Base-by-base conservation (phyloP, 2,329 filamentous ascomycete genomes). In the Diaporthe helianthi region DNA sequence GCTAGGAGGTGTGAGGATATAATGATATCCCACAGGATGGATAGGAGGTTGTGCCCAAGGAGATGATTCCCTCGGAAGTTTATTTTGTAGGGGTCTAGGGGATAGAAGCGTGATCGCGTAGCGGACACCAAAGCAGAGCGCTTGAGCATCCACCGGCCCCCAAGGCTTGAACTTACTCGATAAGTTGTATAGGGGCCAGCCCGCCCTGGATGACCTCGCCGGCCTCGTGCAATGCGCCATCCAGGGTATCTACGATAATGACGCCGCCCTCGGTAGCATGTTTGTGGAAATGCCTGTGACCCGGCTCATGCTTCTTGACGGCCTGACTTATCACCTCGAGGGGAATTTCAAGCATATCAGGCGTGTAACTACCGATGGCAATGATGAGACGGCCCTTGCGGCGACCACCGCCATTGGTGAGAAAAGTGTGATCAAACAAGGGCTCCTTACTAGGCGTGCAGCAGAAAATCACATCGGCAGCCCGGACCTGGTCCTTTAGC, bases 201-300 rank as follows among this genome's bases (percentile, higher is more conserved):
- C 89, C 90, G 0, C 93, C 93, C 73, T 93, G 88, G 12, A 97
- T 91, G 58, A 98, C 84, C 81, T 98, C 95, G 0, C 95, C 95
- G 0, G 94, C 92, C 77, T 97, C 93, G 74, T 90, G 90, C 52
- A 97, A 78, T 54, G 91, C 94, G 0, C 92, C 92, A 33, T 93
- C 90, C 0, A 97, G 83, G 12, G 91, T 94, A 76, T 93, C 92
- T 6, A 93, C 92, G 6, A 93, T 85, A 31, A 93, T 84, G 17
- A 87, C 89, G 0, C 88, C 89, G 0, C 89, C 89, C 73, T 92
- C 90, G 2, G 83, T 78, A 0, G 87, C 88, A 71, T 90, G 87
- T 74, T 85, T 92, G 76, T 93, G 91, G 70, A 89, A 89, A 76
- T 93, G 90, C 17, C 85, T 80, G 64, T 84, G 80, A 19, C 80